These are phyloP conservation scores for Carex parvula DNA, from an alignment of 176 grass and related monocot species.

Conservation along the genomic window DNA sequence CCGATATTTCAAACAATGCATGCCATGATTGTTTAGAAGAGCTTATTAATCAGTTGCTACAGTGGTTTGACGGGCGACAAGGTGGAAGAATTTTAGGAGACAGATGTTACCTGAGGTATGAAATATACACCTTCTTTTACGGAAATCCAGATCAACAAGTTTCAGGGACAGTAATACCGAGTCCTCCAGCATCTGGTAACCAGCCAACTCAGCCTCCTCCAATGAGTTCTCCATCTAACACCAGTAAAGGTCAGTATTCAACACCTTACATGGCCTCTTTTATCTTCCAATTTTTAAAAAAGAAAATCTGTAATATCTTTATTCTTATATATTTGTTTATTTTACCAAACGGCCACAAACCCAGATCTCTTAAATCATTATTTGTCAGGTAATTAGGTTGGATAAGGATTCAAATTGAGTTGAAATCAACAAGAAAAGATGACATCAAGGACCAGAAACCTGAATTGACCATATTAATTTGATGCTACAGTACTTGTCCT, in stretches of 20 bases:
- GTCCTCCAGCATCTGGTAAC: background rate
- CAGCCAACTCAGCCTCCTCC: background rate
- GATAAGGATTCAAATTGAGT: too few relatives aligned
- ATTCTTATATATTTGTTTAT: background rate
- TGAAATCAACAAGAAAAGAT: too few relatives aligned
- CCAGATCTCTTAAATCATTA: too few relatives aligned
- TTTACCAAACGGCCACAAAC: too few relatives aligned
- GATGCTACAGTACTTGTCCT: too few relatives aligned
- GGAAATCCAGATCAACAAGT: background rate
- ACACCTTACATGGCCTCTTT: background rate
- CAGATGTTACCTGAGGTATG: conserved; percentile 29
- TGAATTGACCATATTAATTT: too few relatives aligned
- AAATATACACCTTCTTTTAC: conserved; percentile 12
- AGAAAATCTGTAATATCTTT: background rate
- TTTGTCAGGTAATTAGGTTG: too few relatives aligned
- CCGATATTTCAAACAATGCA: too few relatives aligned
- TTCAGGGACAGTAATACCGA: background rate
- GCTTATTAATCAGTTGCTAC: too few relatives aligned
- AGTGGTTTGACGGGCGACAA: too few relatives aligned
- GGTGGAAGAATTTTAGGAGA: background rate
- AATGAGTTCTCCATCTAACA: background rate
- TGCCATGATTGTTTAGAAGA: too few relatives aligned
- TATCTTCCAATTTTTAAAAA: background rate
- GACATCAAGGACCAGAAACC: too few relatives aligned
- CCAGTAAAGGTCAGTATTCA: background rate